These are phyloP conservation scores for Phyllachora maydis DNA, from an alignment of 2,329 filamentous ascomycete species.

Conservation along the genomic window DNA sequence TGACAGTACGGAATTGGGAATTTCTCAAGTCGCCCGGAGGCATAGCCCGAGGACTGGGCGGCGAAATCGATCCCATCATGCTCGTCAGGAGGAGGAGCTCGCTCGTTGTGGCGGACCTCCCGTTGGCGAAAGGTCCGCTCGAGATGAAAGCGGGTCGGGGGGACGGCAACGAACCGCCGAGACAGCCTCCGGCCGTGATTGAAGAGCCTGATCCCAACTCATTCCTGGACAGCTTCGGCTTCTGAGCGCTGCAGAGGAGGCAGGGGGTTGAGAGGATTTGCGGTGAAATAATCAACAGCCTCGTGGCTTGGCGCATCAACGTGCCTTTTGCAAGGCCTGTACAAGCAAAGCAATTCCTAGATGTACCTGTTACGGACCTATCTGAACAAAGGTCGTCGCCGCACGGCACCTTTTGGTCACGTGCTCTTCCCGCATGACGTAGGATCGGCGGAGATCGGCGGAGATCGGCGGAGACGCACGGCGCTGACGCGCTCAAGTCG, in stretches of 20 bases:
- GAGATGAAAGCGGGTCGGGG: conserved; percentile 21
- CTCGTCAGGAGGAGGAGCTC: conserved; percentile 53
- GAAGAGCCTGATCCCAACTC: conserved; percentile 83
- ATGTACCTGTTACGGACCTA: no score
- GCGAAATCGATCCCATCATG: conserved; percentile 41
- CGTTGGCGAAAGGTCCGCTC: conserved; percentile 16
- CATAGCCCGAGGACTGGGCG: conserved; percentile 15
- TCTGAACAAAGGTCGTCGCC: no score
- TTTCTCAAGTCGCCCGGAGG: conserved; percentile 35
- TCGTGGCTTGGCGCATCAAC: no score
- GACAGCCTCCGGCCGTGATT: conserved; percentile 70
- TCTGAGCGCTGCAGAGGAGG: conserved; percentile 38
- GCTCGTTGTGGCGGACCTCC: conserved; percentile 59
- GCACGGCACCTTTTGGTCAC: no score
- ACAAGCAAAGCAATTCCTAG: no score
- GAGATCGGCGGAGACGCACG: no score
- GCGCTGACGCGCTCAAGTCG: no score
- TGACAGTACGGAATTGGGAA: conserved; percentile 70
- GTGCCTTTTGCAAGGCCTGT: no score
- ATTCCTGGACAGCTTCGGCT: conserved; percentile 81
- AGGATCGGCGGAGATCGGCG: no score
- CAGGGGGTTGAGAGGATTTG: neutral
- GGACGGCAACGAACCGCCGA: conserved; percentile 25
- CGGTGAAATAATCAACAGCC: no score
- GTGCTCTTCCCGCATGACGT: no score